Conservation (phyloP, 495 filamentous ascomycete genomes). For the Coniosporium apollinis region DNA sequence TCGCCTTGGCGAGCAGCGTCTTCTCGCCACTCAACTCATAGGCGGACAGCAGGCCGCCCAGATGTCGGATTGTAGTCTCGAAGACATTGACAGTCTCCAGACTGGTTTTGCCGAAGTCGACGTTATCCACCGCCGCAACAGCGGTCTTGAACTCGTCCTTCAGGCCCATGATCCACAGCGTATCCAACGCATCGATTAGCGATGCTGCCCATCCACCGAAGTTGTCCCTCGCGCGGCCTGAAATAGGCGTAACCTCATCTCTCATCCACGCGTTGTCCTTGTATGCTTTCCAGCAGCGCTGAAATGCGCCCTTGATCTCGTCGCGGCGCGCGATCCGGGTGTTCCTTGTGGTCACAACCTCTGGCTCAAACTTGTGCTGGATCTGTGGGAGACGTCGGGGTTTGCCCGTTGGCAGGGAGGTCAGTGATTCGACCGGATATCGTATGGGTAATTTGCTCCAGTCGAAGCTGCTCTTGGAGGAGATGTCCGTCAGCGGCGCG, state of each 20-base stretch:
- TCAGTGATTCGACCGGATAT: constrained; percentile 7
- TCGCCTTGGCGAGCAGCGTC: constrained; percentile 16
- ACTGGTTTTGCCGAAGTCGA: constrained; percentile 33
- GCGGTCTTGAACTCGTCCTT: constrained; percentile 42
- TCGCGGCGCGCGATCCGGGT: constrained; percentile 11
- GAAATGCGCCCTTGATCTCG: constrained; percentile 19
- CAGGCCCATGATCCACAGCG: constrained; percentile 45
- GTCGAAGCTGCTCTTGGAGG: constrained; percentile 1
- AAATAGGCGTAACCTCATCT: constrained; percentile 22
- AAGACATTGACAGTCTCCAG: constrained; percentile 21
- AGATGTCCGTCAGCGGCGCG: background rate
- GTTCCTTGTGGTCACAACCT: constrained; percentile 10
- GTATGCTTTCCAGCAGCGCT: constrained; percentile 19
- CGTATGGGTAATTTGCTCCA: constrained; percentile 5
- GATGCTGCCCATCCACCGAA: constrained; percentile 50
- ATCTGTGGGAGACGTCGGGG: constrained; percentile 11
- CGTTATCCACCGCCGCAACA: constrained; percentile 32
- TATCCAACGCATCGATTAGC: constrained; percentile 44
- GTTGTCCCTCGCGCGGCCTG: constrained; percentile 21
- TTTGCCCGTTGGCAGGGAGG: constrained; percentile 6
- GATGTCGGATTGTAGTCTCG: constrained; percentile 24
- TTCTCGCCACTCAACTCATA: constrained; percentile 23
- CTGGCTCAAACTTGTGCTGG: constrained; percentile 16
- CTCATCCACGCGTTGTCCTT: constrained; percentile 21
- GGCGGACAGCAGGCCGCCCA: constrained; percentile 22